Evolutionary conservation across 768 basidiomycete species (phyloP), one percentile per base, ranked within the genome.

Genomic region (Pulveroboletus sp.): DNA sequence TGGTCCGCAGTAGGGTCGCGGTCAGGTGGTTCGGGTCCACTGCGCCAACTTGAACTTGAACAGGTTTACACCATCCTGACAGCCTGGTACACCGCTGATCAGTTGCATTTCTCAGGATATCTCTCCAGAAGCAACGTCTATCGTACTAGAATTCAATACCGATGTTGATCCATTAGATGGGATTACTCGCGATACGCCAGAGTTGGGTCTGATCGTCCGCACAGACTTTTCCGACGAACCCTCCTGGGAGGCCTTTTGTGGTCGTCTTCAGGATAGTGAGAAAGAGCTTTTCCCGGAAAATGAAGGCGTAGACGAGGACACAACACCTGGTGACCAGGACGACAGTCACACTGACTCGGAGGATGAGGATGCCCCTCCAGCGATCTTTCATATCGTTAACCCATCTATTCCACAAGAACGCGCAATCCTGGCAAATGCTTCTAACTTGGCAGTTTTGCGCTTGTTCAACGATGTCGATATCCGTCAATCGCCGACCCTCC

Each of bases 401-500:
- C 74, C 80, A 11, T 58, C 71, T 27, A 53, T 67, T 9, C 62
- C 72, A 14, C 64, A 70, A 20, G 72, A 79, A 32, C 75, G 74
- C 38, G 57, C 65, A 0, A 46, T 65, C 10, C 63, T 88, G 36
- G 55, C 67, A 8, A 64, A 73, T 49, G 75, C 82, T 34, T 87
- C 86, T 11, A 90, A 90, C 59, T 53, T 91, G 37, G 63, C 71
- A 1, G 82, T 79, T 8, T 73, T 90, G 27, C 83, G 86, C 21
- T 69, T 89, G 4, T 71, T 90, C 57, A 86, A 84, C 64, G 84
- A 90, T 53, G 80, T 87, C 11, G 80, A 82, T 56, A 72, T 88
- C 49, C 78, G 84, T 23, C 69, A 62, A 16, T 72, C 80, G 1
- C 85, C 84, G 17, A 46, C 52, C 4, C 76, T 66, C 7, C 76